These are phyloP conservation scores for Polyplosphaeria fusca DNA, from an alignment of 495 filamentous ascomycete genomes.

Conservation along the genomic window DNA sequence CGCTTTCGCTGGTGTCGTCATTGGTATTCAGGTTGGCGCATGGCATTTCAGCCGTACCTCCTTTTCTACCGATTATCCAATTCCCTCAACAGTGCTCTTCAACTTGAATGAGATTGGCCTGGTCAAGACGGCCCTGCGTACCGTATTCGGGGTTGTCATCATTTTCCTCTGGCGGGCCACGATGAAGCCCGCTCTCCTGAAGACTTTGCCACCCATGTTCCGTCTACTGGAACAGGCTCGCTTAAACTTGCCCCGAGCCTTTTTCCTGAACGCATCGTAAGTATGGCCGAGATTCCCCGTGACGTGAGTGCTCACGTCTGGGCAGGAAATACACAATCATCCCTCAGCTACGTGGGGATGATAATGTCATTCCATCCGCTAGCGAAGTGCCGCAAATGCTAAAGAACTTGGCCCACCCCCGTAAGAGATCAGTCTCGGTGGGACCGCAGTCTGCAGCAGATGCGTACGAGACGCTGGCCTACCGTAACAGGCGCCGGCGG, in stretches of 20 bases:
- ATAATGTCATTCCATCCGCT: slow-evolving; percentile 82
- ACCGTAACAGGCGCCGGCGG: slow-evolving; percentile 73
- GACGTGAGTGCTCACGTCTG: not conserved
- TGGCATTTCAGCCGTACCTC: slow-evolving; percentile 70
- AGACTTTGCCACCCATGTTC: slow-evolving; percentile 77
- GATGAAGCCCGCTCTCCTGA: slow-evolving; percentile 78
- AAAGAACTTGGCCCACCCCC: slow-evolving; percentile 72
- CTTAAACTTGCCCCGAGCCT: slow-evolving; percentile 73
- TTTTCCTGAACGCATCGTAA: slow-evolving; percentile 82
- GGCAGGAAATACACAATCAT: slow-evolving; percentile 78
- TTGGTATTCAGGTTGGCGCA: slow-evolving; percentile 72
- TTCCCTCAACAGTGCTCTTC: slow-evolving; percentile 64
- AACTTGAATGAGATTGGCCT: slow-evolving; percentile 60
- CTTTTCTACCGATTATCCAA: slow-evolving; percentile 53
- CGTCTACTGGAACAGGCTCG: slow-evolving; percentile 77
- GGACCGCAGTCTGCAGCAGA: slow-evolving; percentile 95
- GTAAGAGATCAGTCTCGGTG: slow-evolving; percentile 78
- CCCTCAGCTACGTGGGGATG: slow-evolving; percentile 69
- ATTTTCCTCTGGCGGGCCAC: slow-evolving; percentile 87
- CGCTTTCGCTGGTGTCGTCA: slow-evolving; percentile 82
- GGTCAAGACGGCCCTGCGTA: slow-evolving; percentile 56
- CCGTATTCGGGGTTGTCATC: slow-evolving; percentile 73
- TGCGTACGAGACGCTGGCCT: slow-evolving; percentile 93
- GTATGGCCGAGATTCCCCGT: slow-evolving; percentile 32
- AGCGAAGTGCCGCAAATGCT: slow-evolving; percentile 78